These are phyloP conservation scores for Prunus persica DNA, from an alignment of 306 rosid genomes.

Conservation along the genomic window Prunus_persica_NCBIv2 NC_034012.1:5675501-5676000, in stretches of 20 bases:
- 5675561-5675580: neutral
- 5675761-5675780: neutral
- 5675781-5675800: neutral
- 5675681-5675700: neutral
- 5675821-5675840: neutral
- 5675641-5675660: neutral
- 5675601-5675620: neutral
- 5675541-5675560: neutral
- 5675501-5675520: constrained; percentile 1
- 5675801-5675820: neutral
- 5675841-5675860: too few species aligned
- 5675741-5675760: neutral
- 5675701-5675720: neutral
- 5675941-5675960: neutral
- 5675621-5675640: neutral
- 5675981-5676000: neutral
- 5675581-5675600: neutral
- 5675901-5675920: neutral
- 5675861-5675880: too few species aligned
- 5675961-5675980: neutral
- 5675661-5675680: neutral
- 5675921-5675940: neutral
- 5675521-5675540: neutral
- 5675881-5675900: neutral
- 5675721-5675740: neutral